These are phyloP conservation scores for Peniophora sp. DNA, from an alignment of 1,284 basidiomycete genomes.

Conservation along the genomic window DNA sequence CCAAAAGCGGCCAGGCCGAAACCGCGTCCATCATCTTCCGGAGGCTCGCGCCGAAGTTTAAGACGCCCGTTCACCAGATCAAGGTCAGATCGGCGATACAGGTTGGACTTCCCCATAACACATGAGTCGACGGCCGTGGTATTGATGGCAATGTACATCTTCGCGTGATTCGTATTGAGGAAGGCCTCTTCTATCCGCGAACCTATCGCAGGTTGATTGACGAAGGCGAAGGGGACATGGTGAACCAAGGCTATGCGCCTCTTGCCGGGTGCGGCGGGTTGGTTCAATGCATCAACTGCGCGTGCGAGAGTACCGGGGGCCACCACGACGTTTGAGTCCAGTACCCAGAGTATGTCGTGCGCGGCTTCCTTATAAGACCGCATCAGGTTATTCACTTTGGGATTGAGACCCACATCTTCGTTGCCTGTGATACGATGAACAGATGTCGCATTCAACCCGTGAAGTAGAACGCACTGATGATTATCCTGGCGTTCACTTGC, in stretches of 20 bases:
- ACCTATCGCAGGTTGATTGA: constrained; percentile 62
- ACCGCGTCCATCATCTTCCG: constrained; percentile 20
- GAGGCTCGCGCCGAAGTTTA: constrained; percentile 29
- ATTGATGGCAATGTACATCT: constrained; percentile 98
- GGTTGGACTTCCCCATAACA: constrained; percentile 94
- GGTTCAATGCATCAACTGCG: constrained; percentile 70
- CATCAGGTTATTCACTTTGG: constrained; percentile 96
- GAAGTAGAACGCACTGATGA: constrained; percentile 56
- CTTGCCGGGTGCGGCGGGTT: constrained; percentile 17
- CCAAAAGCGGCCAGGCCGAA: constrained; percentile 74
- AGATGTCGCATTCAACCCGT: constrained; percentile 3
- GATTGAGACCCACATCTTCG: constrained; percentile 83
- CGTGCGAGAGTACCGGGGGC: constrained; percentile 78
- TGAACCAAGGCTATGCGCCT: constrained; percentile 81
- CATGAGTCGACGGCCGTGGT: constrained; percentile 85
- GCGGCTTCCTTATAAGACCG: constrained; percentile 73
- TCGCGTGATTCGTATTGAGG: constrained; percentile 94
- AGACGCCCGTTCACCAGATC: constrained; percentile 61
- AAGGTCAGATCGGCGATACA: constrained; percentile 88
- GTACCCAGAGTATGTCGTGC: constrained; percentile 92
- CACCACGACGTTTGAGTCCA: constrained; percentile 89
- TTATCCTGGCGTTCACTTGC: constrained; percentile 57
- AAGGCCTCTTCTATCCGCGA: constrained; percentile 90
- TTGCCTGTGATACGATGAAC: constrained; percentile 39
- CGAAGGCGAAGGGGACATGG: constrained; percentile 89